These are phyloP conservation scores for Dionaea muscipula DNA, from an alignment of 179 eudicot species.

Conservation along the genomic window DNA sequence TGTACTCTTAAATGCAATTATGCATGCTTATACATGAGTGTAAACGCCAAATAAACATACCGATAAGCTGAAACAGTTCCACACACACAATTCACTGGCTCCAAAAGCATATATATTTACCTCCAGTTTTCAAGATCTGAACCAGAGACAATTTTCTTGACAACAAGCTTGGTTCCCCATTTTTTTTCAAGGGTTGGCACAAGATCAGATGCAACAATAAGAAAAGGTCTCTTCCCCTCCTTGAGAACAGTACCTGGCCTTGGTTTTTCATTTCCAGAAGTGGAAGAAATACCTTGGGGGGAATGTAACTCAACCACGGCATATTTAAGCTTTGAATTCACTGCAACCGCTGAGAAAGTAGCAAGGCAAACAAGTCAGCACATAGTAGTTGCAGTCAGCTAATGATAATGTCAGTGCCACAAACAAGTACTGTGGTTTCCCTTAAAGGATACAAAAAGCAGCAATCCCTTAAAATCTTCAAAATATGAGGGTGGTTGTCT, in stretches of 20 bases:
- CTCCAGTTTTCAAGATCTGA: slow-evolving; percentile 84
- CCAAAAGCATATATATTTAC: slow-evolving; percentile 10
- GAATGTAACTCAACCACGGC: slow-evolving; percentile 49
- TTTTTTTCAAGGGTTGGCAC: slow-evolving; percentile 70
- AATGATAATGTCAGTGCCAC: no score
- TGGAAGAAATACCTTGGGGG: slow-evolving; percentile 22
- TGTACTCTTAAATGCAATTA: no score
- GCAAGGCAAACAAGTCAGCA: slow-evolving; percentile 1
- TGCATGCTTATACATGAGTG: no score
- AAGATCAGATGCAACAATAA: slow-evolving; percentile 77
- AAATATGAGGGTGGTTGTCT: no score
- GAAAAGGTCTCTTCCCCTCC: slow-evolving; percentile 32
- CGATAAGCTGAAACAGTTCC: not conserved
- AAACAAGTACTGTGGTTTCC: no score
- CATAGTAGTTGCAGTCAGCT: no score
- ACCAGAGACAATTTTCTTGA: slow-evolving; percentile 53
- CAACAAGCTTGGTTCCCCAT: slow-evolving; percentile 67
- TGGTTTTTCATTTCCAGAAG: slow-evolving; percentile 30
- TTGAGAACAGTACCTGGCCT: slow-evolving; percentile 44
- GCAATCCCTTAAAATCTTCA: no score
- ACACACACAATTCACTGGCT: not conserved
- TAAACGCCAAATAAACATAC: no score
- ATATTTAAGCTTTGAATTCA: slow-evolving; percentile 75
- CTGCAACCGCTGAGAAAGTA: slow-evolving; percentile 70
- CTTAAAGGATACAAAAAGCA: no score